Evolutionary conservation across 805 yeast species (phyloP), one percentile per base, ranked within the genome.

Genomic region (Candida khao-thaluensis): DNA sequence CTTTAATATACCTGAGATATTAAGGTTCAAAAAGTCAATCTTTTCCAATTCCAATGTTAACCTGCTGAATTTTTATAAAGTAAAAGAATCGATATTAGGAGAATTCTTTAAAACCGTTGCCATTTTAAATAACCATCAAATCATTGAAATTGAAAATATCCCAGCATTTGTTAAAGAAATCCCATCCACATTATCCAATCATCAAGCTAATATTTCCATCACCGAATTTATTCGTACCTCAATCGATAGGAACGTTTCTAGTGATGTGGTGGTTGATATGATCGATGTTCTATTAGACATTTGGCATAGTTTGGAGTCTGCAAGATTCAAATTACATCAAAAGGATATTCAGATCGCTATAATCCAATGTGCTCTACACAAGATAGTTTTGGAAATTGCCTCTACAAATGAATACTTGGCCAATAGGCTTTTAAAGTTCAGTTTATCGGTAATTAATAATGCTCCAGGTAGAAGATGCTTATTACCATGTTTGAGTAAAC

Each of bases 381-480:
- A 66, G 3, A 48, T 44, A 2, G 43, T 81, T 5, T 46, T 85
- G 29, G 51, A 41, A 5, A 48, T 49, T 7, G 68, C 82, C 0
- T 49, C 59, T 1, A 48, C 51, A 1, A 57, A 56, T 43, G 56
- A 49, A 10, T 45, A 40, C 1, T 47, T 68, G 14, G 53, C 60
- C 8, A 53, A 49, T 5, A 42, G 43, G 0, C 52, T 77, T 1
- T 49, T 44, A 1, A 37, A 41, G 14, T 66, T 77, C 37, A 68
- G 76, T 2, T 33, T 48, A 10, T 69, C 76, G 1, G 66, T 82
- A 2, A 62, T 81, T 20, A 48, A 52, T 1, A 70, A 74, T 32
- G 62, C 86, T 0, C 69, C 54, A 38, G 81, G 85, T 0, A 74
- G 95, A 57, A 76, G 95, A 48, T 71, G 84, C 2, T 60, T 89